phyloP scores from a whole-genome alignment of 163 green algal genomes.

The Prototheca wickerhamii region DNA sequence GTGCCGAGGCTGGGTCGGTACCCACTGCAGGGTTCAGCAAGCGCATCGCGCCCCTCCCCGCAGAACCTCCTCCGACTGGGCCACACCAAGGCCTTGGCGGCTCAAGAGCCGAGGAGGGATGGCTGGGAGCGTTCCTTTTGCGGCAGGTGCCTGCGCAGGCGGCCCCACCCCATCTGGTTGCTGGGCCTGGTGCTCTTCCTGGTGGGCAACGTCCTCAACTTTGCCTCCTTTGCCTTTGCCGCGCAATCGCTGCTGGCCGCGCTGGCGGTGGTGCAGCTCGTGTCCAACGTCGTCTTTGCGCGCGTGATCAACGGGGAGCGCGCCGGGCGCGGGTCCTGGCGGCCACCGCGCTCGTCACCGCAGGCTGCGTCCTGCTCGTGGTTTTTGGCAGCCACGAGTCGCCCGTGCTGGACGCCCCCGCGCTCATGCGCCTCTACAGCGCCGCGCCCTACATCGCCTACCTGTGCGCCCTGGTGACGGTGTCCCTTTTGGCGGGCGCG shows the following conservation, averaged over 20 bases:
- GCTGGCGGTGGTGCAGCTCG: slow-evolving; percentile 78
- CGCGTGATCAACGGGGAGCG: slow-evolving; percentile 66
- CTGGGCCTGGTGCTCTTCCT: slow-evolving; percentile 62
- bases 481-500: background rate
- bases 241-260: slow-evolving; percentile 79
- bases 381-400: slow-evolving; percentile 74
- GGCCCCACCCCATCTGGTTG: slow-evolving; percentile 51
- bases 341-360: slow-evolving; percentile 63
- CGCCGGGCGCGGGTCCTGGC: slow-evolving; percentile 41
- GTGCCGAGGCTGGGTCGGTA: background rate
- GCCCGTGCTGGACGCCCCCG: slow-evolving; percentile 40
- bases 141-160: slow-evolving; percentile 6
- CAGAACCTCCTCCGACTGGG: too few species aligned
- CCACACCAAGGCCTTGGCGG: too few species aligned
- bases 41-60: too few species aligned
- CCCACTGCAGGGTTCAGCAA: too few species aligned
- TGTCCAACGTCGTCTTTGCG: slow-evolving; percentile 81
- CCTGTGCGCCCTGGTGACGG: slow-evolving; percentile 11
- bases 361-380: slow-evolving; percentile 75
- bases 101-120: too few species aligned
- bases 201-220: slow-evolving; percentile 74
- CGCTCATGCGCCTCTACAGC: slow-evolving; percentile 53
- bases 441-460: slow-evolving; percentile 46
- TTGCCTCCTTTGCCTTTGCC: slow-evolving; percentile 53
- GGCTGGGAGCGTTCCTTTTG: too few species aligned